phyloP scores from a whole-genome alignment of 208 protist species.

The Acanthamoeba triangularis region DNA sequence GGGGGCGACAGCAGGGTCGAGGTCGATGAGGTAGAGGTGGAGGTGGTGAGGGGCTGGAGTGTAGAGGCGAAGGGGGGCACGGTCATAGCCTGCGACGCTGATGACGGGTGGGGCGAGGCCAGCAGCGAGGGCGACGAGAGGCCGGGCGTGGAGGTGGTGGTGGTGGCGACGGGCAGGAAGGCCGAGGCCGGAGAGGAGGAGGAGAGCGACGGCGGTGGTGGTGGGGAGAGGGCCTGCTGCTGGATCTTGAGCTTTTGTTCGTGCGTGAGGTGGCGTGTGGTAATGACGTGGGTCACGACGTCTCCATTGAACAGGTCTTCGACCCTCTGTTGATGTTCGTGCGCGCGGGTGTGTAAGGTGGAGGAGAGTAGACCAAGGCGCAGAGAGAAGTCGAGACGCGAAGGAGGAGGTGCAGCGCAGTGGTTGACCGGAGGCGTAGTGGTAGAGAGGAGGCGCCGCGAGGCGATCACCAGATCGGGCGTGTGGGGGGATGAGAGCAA shows the following conservation, averaged over 20 bases:
- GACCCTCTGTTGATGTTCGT: constrained; percentile 31
- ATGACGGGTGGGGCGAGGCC: background rate
- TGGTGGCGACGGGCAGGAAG: background rate
- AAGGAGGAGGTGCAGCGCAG: too few relatives aligned
- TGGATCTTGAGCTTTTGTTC: constrained; percentile 73
- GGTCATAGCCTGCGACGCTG: background rate
- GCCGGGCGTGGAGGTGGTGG: background rate
- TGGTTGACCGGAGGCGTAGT: background rate
- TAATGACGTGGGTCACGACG: constrained; percentile 49
- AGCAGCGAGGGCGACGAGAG: background rate
- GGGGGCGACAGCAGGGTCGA: background rate
- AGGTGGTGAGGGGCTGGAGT: background rate
- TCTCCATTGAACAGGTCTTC: constrained; percentile 54
- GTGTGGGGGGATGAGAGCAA: background rate
- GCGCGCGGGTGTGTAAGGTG: background rate
- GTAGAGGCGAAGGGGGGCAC: background rate
- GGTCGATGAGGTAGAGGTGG: background rate
- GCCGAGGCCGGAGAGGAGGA: background rate
- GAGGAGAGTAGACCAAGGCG: background rate
- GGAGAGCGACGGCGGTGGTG: background rate
- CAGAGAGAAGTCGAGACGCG: background rate
- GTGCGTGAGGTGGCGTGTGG: constrained; percentile 41
- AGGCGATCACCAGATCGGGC: background rate
- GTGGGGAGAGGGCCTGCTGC: background rate
- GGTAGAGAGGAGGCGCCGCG: background rate